Evolutionary conservation across 139 green algal species (phyloP).

Genomic region (Tetradesmus obliquus): DNA sequence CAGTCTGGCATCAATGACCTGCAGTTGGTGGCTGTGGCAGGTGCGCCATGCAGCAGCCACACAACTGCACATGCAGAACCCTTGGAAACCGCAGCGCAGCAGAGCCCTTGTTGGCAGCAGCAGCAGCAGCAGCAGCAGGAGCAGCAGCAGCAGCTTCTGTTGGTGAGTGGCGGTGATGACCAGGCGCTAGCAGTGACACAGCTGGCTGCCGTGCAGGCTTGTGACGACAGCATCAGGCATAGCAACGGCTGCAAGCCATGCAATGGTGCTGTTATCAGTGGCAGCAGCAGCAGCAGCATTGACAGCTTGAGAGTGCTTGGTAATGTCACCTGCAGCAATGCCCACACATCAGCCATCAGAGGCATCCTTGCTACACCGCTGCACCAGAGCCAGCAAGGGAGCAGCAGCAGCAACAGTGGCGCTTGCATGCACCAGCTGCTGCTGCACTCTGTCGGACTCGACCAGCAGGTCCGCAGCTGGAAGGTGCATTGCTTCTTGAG

Average conservation of each 20-base stretch:
- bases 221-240: neutral
- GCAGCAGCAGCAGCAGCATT: neutral
- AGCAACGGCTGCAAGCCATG: neutral
- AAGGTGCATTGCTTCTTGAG: neutral
- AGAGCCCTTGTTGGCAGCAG: neutral
- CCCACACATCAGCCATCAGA: constrained; percentile 3
- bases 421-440: neutral
- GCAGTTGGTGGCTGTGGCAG: neutral
- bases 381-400: neutral
- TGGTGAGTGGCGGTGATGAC: neutral
- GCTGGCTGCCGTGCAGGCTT: neutral
- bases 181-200: neutral
- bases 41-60: neutral
- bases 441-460: neutral
- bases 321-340: neutral
- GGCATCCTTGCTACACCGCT: neutral
- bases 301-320: neutral
- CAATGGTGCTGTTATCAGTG: neutral
- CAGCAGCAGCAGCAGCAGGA: neutral
- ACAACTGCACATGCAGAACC: neutral
- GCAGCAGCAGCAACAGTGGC: neutral
- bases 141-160: neutral
- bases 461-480: neutral
- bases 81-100: neutral
- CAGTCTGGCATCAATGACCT: constrained; percentile 26